These are phyloP conservation scores for Termitomyces sp. DNA, from an alignment of 768 basidiomycete genomes.

Conservation along the genomic window DNA sequence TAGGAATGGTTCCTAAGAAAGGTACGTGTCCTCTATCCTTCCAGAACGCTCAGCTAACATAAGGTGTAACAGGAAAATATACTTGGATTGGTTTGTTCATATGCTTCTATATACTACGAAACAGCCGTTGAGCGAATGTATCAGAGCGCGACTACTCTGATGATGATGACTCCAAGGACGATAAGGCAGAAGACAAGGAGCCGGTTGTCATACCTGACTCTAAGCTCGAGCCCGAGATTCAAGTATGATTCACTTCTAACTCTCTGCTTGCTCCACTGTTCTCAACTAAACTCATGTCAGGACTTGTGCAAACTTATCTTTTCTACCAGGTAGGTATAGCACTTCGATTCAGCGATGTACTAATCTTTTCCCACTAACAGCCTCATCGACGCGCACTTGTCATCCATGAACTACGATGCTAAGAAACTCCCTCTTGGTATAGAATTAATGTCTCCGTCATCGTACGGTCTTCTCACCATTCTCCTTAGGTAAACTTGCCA, in stretches of 20 bases:
- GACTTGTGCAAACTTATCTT: constrained; percentile 50
- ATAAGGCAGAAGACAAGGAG: constrained; percentile 23
- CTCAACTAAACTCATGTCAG: constrained; percentile 16
- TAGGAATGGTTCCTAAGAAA: constrained; percentile 47
- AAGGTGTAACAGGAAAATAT: constrained; percentile 45
- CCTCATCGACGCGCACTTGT: constrained; percentile 49
- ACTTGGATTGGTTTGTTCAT: constrained; percentile 46
- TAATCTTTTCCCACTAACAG: constrained; percentile 21
- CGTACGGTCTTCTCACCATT: not conserved
- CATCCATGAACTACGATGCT: constrained; percentile 65
- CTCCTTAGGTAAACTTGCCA: constrained; percentile 50
- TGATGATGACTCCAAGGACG: constrained; percentile 37
- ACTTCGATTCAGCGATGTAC: not conserved
- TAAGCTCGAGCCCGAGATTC: constrained; percentile 38
- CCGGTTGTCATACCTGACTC: constrained; percentile 42
- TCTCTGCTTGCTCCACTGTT: not conserved
- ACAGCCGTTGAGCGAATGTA: not conserved
- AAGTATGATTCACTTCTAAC: constrained; percentile 23
- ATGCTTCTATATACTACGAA: not conserved
- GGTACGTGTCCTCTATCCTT: constrained; percentile 26
- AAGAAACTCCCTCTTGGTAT: constrained; percentile 58
- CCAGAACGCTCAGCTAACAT: not conserved
- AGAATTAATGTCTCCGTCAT: not conserved
- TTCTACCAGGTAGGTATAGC: constrained; percentile 34
- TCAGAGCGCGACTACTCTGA: constrained; percentile 53